Base-by-base conservation (phyloP, 2,329 filamentous ascomycete genomes). In the Arthrobotrys pseudoclavata region DNA sequence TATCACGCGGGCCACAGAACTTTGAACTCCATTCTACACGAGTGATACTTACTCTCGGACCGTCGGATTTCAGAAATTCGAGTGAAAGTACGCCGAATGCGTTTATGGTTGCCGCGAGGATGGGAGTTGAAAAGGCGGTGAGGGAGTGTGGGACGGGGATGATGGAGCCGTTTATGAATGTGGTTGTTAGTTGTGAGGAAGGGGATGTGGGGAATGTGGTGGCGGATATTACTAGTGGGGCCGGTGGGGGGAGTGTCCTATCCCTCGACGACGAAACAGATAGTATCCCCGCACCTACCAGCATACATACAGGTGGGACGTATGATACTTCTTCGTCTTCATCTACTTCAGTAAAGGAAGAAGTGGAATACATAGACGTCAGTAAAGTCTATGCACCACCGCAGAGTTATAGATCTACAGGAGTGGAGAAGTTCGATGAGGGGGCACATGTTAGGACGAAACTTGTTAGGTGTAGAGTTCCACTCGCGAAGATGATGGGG, bases 401-500 rank as follows among this genome's bases (percentile, higher is more conserved):
- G 66, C 72, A 70, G 42, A 69, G 63, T 15, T 76, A 76, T 50
- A 69, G 86, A 85, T 81, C 86, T 85, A 37, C 53, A 81, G 6
- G 87, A 86, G 82, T 86, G 84, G 42, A 85, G 84, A 37, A 84
- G 85, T 69, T 85, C 86, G 53, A 86, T 85, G 85, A 85, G 87
- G 72, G 87, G 4, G 40, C 2, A 80, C 82, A 37, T 82, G 82
- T 3, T 84, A 22, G 87, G 34, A 88, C 89, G 72, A 84, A 87
- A 69, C 87, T 91, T 61, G 93, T 99, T 80, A 90, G 91, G 10
- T 96, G 94, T 22, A 90, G 92, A 81, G 95, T 98, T 29, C 96
- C 96, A 34, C 86, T 98, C 81, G 96, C 96, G 84, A 95, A 98
- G 84, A 97, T 98, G 93, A 91, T 98, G 40, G 92, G 95, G 48